phyloP scores from a whole-genome alignment of 208 protist species.

The Phytomonas sp. region DNA sequence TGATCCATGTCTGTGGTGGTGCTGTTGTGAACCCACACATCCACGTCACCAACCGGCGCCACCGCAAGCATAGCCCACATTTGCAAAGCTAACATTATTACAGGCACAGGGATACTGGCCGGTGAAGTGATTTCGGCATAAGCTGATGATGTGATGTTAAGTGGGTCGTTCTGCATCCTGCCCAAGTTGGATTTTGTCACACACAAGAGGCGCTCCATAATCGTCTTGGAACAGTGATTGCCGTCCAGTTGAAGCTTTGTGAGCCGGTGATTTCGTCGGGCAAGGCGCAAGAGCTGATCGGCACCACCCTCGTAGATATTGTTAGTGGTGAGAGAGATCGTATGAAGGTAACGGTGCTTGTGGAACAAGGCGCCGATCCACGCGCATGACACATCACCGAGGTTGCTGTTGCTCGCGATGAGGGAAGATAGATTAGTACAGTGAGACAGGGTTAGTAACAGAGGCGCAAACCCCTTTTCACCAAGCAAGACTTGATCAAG shows the following conservation, averaged over 20 bases:
- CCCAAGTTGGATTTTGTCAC: conserved; percentile 16
- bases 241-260: conserved; percentile 28
- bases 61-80: conserved; percentile 75
- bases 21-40: conserved; percentile 55
- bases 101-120: conserved; percentile 29
- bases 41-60: conserved; percentile 42
- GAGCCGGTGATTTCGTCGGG: conserved; percentile 51
- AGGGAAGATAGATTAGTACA: conserved; percentile 46
- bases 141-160: conserved; percentile 45
- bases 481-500: conserved; percentile 55
- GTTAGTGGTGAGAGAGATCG: conserved; percentile 46
- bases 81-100: conserved; percentile 44
- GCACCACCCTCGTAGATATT: conserved; percentile 66
- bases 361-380: conserved; percentile 56
- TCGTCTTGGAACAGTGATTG: conserved; percentile 34
- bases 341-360: conserved; percentile 44
- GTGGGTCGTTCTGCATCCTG: conserved; percentile 39
- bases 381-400: conserved; percentile 56
- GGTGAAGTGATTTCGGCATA: conserved; percentile 51
- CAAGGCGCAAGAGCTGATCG: conserved; percentile 61
- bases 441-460: conserved; percentile 61
- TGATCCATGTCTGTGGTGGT: conserved; percentile 33
- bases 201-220: background rate
- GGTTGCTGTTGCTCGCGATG: conserved; percentile 48
- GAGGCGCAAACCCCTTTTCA: conserved; percentile 47